Conservation (phyloP, 2,329 filamentous ascomycete species). For the Fusarium sp. region DNA sequence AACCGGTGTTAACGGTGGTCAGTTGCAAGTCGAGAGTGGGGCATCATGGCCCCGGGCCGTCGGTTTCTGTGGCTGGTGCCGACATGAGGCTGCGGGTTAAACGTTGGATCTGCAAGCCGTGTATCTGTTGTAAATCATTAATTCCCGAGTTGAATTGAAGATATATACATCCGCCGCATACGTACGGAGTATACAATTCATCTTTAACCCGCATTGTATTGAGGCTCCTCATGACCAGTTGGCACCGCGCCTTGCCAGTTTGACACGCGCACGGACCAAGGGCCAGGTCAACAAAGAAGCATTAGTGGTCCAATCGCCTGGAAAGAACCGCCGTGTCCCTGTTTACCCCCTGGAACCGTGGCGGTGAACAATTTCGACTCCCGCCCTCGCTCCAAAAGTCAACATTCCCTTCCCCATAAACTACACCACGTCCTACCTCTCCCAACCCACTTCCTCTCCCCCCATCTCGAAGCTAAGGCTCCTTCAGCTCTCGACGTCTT, state of each 20-base stretch:
- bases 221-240: constrained; percentile 28
- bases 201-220: background rate
- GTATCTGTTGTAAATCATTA: background rate
- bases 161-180: background rate
- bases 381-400: constrained; percentile 48
- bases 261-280: constrained; percentile 44
- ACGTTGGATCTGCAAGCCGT: background rate
- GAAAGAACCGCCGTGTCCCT: constrained; percentile 44
- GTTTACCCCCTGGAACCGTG: constrained; percentile 44
- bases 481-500: constrained; percentile 49
- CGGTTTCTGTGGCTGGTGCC: constrained; percentile 33
- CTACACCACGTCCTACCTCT: constrained; percentile 43
- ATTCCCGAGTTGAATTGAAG: background rate
- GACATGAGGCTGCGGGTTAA: background rate
- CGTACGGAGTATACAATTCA: background rate
- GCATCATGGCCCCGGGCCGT: constrained; percentile 24
- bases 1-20: constrained; percentile 27
- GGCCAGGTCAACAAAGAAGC: constrained; percentile 48
- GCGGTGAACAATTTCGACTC: constrained; percentile 52
- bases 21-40: constrained; percentile 28
- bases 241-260: constrained; percentile 44
- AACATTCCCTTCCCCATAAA: constrained; percentile 47
- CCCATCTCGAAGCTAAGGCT: constrained; percentile 50
- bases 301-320: constrained; percentile 32
- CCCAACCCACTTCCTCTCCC: constrained; percentile 44